Evolutionary conservation across 2,329 filamentous ascomycete genomes (phyloP), one percentile per base, ranked within the genome.

Genomic region (Fonsecaea pugnacius): DNA sequence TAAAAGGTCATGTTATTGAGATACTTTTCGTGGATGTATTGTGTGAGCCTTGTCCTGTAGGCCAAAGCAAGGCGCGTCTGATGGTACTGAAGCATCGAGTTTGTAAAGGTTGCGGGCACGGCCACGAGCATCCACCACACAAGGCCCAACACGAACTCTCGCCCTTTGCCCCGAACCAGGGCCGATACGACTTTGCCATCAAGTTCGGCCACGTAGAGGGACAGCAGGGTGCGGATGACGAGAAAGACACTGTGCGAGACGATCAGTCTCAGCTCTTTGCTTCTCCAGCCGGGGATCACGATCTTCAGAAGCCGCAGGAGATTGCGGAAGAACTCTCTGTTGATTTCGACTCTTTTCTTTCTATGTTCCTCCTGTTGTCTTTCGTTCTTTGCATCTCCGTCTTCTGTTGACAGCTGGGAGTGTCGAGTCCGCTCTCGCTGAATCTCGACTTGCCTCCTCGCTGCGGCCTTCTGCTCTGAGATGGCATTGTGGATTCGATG

Each of bases 41-140:
- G 90, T n/a, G 95, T 99, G 36, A 99, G 84, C 52, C 95, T 88
- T 43, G 93, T 94, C 67, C 95, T 89, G 77, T 99, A 99, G 74
- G 94, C 91, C 33, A 99, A 82, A 0, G 94, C 92, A 50, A 99
- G 85, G 75, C 96, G 92, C 73, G 93, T 96, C 81, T 99, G 95
- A 74, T 99, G 95, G 76, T 96, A 98, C 30, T 93, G 96, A 50
- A 98, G 84, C 95, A 99, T 99, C 0, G 93, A 97, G 78, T 99
- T 99, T 46, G 95, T 99, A 76, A 98, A 97, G 0, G 95, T 98
- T 1, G 95, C 95, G 9, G 95, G 95, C 16, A 99, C 85, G 30
- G 95, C 94, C 70, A 99, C 95, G 61, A 94, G 77, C 95, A 99
- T 99, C 95, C 95, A 99, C 92, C 94, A 97, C 5, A 96, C 86